Evolutionary conservation across 2,329 filamentous ascomycete species (phyloP), one percentile per base, ranked within the genome.

Genomic region (Sporothrix inflata): DNA sequence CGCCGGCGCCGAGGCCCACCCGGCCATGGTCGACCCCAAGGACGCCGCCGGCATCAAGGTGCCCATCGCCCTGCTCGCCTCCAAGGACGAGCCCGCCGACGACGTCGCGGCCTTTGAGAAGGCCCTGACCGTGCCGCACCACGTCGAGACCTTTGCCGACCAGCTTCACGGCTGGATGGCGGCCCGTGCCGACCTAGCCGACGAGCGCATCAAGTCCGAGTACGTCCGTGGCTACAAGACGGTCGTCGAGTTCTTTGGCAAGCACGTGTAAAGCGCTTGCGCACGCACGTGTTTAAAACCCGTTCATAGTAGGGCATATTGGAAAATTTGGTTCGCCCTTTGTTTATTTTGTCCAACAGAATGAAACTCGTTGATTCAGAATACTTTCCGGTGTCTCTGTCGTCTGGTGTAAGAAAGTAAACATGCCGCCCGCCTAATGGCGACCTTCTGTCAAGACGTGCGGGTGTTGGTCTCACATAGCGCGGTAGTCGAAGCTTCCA

Each of bases 161-260:
- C 90, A 91, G 84, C 85, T 90, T 78, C 91, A 93, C 80, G 91
- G 91, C 60, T 93, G 90, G 90, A 93, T 92, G 91, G 89, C 88
- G 1, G 90, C 91, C 0, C 86, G 90, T 34, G 84, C 86, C 0
- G 82, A 92, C 77, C 81, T 92, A 40, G 82, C 84, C 45, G 82
- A 90, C 63, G 81, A 84, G 66, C 85, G 84, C 55, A 86, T 89
- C 77, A 87, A 86, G 79, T 85, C 86, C 75, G 90, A 90, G 81
- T 90, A 90, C 74, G 83, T 84, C 63, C 85, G 90, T 63, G 89
- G 88, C 3, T 91, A 89, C 81, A 84, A 87, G 82, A 86, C 84
- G 19, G 82, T 90, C 24, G 77, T 90, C 53, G 80, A 83, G 63
- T 91, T 91, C 80, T 87, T 90, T 74, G 80, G 81, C 66, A 84